phyloP scores from a whole-genome alignment of 2,329 filamentous ascomycete species.

The Pseudogymnoascus sp. region DNA sequence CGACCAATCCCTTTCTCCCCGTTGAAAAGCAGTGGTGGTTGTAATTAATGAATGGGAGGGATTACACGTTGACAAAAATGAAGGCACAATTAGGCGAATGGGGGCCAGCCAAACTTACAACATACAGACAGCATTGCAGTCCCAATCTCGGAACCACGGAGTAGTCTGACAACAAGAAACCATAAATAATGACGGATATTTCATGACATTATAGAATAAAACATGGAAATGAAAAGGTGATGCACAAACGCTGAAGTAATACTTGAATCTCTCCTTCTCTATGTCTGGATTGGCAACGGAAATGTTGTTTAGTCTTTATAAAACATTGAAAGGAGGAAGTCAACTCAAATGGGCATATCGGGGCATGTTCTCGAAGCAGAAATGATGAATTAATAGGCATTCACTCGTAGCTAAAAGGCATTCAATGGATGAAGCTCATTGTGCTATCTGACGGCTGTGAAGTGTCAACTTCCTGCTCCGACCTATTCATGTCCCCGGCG shows the following conservation, averaged over 20 bases:
- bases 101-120: neutral
- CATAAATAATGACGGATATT: neutral
- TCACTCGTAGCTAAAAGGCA: constrained; percentile 12
- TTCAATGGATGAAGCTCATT: constrained; percentile 30
- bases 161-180: neutral
- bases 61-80: neutral
- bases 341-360: constrained; percentile 7
- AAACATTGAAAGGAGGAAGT: neutral
- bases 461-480: constrained; percentile 38
- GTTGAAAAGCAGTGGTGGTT: neutral
- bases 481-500: constrained; percentile 39
- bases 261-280: neutral
- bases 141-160: neutral
- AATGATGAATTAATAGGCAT: constrained; percentile 10
- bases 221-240: neutral
- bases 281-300: neutral
- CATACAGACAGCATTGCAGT: no score
- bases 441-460: constrained; percentile 34
- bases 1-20: neutral
- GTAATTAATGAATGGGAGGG: neutral
- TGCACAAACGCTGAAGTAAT: neutral
- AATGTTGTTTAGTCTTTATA: neutral
- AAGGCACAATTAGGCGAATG: neutral
- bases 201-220: neutral
- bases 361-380: constrained; percentile 7